Conservation (phyloP, 345 rosid species). For the Dovyalis caffra region DNA sequence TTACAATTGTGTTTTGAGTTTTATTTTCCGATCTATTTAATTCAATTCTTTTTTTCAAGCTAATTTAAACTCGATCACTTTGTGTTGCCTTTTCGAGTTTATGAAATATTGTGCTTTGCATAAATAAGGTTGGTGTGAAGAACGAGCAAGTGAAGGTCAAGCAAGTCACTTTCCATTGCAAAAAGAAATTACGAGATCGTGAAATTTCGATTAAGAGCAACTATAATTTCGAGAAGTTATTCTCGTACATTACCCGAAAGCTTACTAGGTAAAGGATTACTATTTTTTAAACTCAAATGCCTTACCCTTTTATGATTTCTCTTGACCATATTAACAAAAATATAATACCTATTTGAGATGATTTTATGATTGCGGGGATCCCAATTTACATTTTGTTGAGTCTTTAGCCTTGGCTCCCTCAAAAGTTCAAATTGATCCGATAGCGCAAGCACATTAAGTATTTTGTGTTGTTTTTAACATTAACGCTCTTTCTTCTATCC, state of each 20-base stretch:
- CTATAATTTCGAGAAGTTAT: conserved; percentile 54
- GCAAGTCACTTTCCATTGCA: conserved; percentile 56
- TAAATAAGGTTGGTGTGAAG: conserved; percentile 59
- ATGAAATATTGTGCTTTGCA: conserved; percentile 55
- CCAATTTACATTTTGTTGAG: conserved; percentile 94
- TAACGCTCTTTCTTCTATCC: background rate
- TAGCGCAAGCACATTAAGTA: conserved; percentile 81
- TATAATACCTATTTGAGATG: background rate
- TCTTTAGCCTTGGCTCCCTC: conserved; percentile 92
- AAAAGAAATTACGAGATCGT: conserved; percentile 54
- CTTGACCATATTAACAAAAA: background rate
- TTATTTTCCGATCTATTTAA: no score
- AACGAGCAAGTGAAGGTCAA: conserved; percentile 58
- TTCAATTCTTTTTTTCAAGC: no score
- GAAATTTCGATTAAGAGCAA: conserved; percentile 62
- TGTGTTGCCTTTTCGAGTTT: conserved; percentile 37
- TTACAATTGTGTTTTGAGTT: conserved; percentile 75
- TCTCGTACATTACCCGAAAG: conserved; percentile 54
- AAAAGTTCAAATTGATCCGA: conserved; percentile 79
- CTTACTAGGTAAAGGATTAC: conserved; percentile 40
- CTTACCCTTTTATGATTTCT: background rate
- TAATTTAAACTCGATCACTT: no score
- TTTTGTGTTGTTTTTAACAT: background rate
- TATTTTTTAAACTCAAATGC: background rate
- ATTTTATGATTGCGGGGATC: conserved; percentile 36